Evolutionary conservation across 352 stramenopile genomes (phyloP).

Genomic region (Phytophthora pluvialis): DNA sequence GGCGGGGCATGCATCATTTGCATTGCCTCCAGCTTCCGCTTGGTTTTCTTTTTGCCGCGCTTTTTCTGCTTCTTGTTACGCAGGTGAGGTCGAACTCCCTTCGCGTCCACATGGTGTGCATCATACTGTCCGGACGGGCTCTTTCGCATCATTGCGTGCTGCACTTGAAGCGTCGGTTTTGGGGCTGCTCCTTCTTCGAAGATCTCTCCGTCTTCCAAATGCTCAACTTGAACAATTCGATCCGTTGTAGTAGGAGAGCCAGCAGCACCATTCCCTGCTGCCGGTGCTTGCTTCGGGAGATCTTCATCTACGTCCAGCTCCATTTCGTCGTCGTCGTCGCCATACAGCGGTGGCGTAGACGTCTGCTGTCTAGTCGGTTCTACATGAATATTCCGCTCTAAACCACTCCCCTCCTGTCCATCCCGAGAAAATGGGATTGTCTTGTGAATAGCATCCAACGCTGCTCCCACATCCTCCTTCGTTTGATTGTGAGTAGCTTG

Average conservation of each 20-base stretch:
- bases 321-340: conserved; percentile 28
- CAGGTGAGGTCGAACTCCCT: conserved; percentile 20
- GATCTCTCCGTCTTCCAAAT: conserved; percentile 79
- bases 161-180: conserved; percentile 47
- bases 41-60: conserved; percentile 76
- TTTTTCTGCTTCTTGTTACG: conserved; percentile 75
- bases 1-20: conserved; percentile 25
- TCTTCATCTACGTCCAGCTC: conserved; percentile 54
- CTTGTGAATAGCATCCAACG: conserved; percentile 21
- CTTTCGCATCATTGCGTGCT: conserved; percentile 46
- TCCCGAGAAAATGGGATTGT: conserved; percentile 6
- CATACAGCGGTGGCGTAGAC: not conserved
- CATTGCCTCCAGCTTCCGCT: conserved; percentile 75
- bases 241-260: not conserved
- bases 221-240: conserved; percentile 28
- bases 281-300: conserved; percentile 26
- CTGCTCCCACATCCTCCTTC: conserved; percentile 10
- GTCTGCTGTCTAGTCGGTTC: conserved; percentile 11
- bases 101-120: conserved; percentile 6
- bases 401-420: not conserved
- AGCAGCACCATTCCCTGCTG: not conserved
- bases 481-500: conserved; percentile 10
- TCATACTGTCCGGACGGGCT: conserved; percentile 26
- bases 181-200: conserved; percentile 60
- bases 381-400: not conserved